Conservation (phyloP, 805 yeast species). For the Scheffersomyces spartinae region DNA sequence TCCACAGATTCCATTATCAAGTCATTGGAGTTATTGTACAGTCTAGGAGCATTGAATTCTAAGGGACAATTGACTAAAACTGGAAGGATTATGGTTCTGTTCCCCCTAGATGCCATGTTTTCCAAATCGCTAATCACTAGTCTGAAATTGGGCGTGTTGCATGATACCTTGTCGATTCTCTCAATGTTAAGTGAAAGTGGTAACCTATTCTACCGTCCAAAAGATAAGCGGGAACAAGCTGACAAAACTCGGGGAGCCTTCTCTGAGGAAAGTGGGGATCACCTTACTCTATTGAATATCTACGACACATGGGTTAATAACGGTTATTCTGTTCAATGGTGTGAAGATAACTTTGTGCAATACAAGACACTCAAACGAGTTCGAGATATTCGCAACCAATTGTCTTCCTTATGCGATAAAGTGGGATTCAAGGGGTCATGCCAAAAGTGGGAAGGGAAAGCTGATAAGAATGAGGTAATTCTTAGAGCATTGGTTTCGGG, state of each 20-base stretch:
- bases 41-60: conserved; percentile 76
- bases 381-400: conserved; percentile 59
- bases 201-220: conserved; percentile 59
- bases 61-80: conserved; percentile 65
- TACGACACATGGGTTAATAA: conserved; percentile 67
- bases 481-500: conserved; percentile 55
- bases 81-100: conserved; percentile 82
- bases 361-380: conserved; percentile 61
- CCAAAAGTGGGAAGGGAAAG: conserved; percentile 8
- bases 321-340: conserved; percentile 69
- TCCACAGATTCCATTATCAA: conserved; percentile 58
- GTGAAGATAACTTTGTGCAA: conserved; percentile 73
- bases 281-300: conserved; percentile 59
- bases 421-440: conserved; percentile 28
- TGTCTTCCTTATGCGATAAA: conserved; percentile 47
- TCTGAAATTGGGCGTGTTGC: conserved; percentile 45
- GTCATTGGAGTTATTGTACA: conserved; percentile 72
- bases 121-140: conserved; percentile 66
- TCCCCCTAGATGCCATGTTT: conserved; percentile 86
- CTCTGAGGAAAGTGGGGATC: conserved; percentile 58
- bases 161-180: conserved; percentile 61
- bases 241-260: conserved; percentile 53
- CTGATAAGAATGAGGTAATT: conserved; percentile 22
- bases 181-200: conserved; percentile 78
- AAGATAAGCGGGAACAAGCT: conserved; percentile 54